These are phyloP conservation scores for Leishmania tropica DNA, from an alignment of 208 protist species.

Conservation along the genomic window DNA sequence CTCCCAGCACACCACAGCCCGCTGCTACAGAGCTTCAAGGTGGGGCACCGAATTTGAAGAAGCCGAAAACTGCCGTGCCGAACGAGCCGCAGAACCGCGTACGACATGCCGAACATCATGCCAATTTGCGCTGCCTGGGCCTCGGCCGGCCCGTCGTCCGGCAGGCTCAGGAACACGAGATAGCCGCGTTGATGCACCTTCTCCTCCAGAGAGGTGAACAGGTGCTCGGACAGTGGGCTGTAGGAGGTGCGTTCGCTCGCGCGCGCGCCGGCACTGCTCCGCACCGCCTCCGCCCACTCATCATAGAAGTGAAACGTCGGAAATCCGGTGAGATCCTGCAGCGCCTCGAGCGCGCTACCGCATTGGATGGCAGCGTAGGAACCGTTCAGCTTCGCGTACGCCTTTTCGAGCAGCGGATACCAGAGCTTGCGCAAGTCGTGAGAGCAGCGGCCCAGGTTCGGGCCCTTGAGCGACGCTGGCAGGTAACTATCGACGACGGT, in stretches of 20 bases:
- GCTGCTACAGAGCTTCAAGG: constrained; percentile 20
- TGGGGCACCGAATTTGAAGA: constrained; percentile 43
- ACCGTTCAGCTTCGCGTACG: constrained; percentile 84
- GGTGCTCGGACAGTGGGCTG: constrained; percentile 27
- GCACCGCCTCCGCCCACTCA: constrained; percentile 32
- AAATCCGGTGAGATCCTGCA: constrained; percentile 67
- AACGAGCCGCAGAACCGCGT: constrained; percentile 40
- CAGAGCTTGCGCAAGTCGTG: constrained; percentile 69
- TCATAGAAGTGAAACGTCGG: constrained; percentile 53
- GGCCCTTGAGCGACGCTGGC: constrained; percentile 38
- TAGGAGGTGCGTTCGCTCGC: neutral
- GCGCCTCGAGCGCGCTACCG: constrained; percentile 56
- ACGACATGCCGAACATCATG: constrained; percentile 47
- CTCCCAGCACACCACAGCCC: constrained; percentile 41
- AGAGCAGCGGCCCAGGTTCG: constrained; percentile 35
- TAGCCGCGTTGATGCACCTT: constrained; percentile 27
- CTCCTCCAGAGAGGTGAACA: constrained; percentile 25
- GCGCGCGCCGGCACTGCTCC: neutral
- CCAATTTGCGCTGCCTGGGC: constrained; percentile 21
- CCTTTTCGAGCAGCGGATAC: constrained; percentile 83
- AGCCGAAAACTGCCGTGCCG: constrained; percentile 29
- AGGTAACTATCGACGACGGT: constrained; percentile 63
- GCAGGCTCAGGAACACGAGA: constrained; percentile 44
- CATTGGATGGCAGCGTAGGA: constrained; percentile 69
- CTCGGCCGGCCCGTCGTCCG: constrained; percentile 35